Percentiles rank a stretch among this genome's conserved stretches.
These are phyloP conservation scores for Saturnispora bothae DNA, from an alignment of 805 yeast species.

Conservation along the genomic window DNA sequence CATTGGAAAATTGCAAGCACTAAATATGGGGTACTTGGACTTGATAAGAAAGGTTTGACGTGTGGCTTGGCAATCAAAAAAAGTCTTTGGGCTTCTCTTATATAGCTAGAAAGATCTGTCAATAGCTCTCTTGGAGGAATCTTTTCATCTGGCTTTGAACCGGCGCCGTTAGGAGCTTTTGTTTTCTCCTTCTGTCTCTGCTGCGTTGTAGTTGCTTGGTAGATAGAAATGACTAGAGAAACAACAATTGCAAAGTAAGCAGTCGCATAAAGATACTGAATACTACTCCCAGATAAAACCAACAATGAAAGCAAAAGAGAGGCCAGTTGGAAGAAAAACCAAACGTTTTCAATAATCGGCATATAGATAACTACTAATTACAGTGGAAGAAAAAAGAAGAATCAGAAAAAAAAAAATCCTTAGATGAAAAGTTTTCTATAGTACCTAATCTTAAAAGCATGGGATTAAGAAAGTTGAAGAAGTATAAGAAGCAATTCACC, in stretches of 20 bases:
- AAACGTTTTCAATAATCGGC: conserved; percentile 27
- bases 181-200: conserved; percentile 21
- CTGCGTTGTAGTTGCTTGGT: conserved; percentile 37
- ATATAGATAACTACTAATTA: too few relatives aligned
- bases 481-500: conserved; percentile 82
- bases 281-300: conserved; percentile 21
- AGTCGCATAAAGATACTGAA: conserved; percentile 38
- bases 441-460: neutral
- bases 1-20: conserved; percentile 44
- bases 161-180: conserved; percentile 15
- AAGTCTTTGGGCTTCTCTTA: conserved; percentile 3
- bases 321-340: conserved; percentile 52
- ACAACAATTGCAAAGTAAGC: conserved; percentile 55
- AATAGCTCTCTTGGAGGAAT: conserved; percentile 10
- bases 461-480: conserved; percentile 4
- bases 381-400: neutral
- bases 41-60: conserved; percentile 8
- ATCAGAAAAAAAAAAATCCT: neutral
- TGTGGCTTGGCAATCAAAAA: conserved; percentile 6
- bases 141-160: conserved; percentile 33
- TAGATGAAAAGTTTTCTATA: conserved; percentile 2
- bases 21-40: conserved; percentile 43
- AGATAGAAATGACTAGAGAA: conserved; percentile 68
- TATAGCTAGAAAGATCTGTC: conserved; percentile 2
- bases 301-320: conserved; percentile 30